Percentiles rank a stretch among this genome's conserved stretches.
Evolutionary conservation across 1,284 basidiomycete genomes (phyloP).

Genomic region (Rhodofomes roseus): DNA sequence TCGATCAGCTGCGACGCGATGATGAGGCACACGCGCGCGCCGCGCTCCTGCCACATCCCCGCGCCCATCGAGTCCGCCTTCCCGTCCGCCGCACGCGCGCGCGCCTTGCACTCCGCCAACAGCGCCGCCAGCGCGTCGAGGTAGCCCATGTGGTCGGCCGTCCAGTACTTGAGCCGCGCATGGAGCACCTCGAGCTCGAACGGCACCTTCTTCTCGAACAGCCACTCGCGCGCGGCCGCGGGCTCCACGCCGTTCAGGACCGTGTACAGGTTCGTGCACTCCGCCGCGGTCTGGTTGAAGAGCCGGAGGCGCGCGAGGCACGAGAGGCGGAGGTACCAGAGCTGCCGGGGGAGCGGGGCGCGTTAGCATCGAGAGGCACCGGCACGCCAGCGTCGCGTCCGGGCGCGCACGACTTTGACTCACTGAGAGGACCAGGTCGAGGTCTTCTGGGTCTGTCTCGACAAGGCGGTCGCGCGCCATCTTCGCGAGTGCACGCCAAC

Average conservation of each 20-base stretch:
- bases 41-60: constrained; percentile 78
- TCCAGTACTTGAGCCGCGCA: constrained; percentile 69
- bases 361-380: background rate
- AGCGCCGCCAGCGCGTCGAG: constrained; percentile 76
- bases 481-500: constrained; percentile 74
- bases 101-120: constrained; percentile 70
- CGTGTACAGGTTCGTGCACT: constrained; percentile 76
- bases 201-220: constrained; percentile 62
- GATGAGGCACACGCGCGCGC: constrained; percentile 63
- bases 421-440: constrained; percentile 63
- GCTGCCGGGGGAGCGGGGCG: constrained; percentile 33
- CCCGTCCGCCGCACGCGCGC: constrained; percentile 39
- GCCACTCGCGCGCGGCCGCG: constrained; percentile 40
- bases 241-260: constrained; percentile 60
- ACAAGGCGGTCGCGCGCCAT: constrained; percentile 78
- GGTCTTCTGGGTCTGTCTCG: constrained; percentile 59
- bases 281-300: constrained; percentile 76
- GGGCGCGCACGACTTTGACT: constrained; percentile 33
- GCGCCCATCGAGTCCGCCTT: constrained; percentile 36
- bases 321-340: constrained; percentile 79
- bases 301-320: constrained; percentile 74
- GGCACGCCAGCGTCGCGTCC: too few relatives aligned
- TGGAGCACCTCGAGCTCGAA: constrained; percentile 80
- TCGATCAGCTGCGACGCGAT: constrained; percentile 73
- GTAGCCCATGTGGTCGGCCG: constrained; percentile 70